phyloP scores from a whole-genome alignment of 495 filamentous ascomycete species.

The Platismatia glauca region DNA sequence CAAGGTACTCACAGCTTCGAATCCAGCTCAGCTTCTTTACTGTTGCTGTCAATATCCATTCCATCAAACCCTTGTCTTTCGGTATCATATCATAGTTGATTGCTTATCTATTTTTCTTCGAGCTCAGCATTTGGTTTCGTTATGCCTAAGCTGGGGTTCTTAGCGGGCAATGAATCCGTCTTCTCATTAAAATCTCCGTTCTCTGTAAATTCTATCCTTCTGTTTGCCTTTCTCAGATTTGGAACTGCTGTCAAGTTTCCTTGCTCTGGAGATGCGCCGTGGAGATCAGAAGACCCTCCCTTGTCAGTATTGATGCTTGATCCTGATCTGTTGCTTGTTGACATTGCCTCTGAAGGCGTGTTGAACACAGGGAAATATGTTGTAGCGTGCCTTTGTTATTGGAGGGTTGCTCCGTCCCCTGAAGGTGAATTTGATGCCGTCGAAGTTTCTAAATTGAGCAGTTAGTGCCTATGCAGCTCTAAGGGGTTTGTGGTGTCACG shows the following conservation, averaged over 20 bases:
- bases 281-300: background rate
- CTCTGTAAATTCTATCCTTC: too few species aligned
- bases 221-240: too few species aligned
- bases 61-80: background rate
- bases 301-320: background rate
- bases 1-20: background rate
- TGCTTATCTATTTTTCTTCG: background rate
- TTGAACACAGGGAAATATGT: background rate
- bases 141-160: too few species aligned
- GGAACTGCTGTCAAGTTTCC: too few species aligned
- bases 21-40: background rate
- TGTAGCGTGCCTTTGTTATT: background rate
- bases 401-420: background rate
- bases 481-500: background rate
- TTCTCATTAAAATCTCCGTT: too few species aligned
- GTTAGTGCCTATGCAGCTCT: background rate
- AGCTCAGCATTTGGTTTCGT: background rate
- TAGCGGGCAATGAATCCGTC: too few species aligned
- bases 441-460: too few species aligned
- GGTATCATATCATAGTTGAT: background rate
- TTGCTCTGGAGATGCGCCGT: background rate
- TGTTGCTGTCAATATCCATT: background rate
- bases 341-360: background rate
- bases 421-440: background rate
- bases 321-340: background rate